These are phyloP conservation scores for Didymella segeticola DNA, from an alignment of 2,329 filamentous ascomycete genomes.

Conservation along the genomic window DNA sequence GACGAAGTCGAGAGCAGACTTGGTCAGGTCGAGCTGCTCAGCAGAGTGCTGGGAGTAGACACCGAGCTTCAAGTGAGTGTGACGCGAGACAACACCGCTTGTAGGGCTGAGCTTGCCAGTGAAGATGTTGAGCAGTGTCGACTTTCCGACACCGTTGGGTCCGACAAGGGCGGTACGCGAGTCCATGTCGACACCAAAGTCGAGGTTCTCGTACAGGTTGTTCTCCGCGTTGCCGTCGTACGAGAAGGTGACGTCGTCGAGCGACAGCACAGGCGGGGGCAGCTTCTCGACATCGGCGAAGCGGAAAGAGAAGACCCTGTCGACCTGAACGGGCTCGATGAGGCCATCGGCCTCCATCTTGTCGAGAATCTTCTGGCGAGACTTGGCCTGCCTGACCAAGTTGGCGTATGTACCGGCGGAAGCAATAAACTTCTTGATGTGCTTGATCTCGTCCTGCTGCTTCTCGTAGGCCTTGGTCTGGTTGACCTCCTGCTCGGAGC, in stretches of 20 bases:
- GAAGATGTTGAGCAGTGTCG: slow-evolving; percentile 93
- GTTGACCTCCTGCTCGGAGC: slow-evolving; percentile 92
- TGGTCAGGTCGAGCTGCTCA: slow-evolving; percentile 97
- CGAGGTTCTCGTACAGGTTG: slow-evolving; percentile 94
- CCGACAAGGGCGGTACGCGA: slow-evolving; percentile 95
- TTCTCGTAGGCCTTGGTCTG: slow-evolving; percentile 99
- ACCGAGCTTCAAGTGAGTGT: slow-evolving; percentile 98
- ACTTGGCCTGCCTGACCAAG: slow-evolving; percentile 98
- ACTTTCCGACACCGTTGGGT: slow-evolving; percentile 99
- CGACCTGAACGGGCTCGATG: slow-evolving; percentile 85
- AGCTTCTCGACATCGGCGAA: slow-evolving; percentile 99
- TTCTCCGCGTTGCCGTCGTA: slow-evolving; percentile 91
- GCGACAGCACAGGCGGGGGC: slow-evolving; percentile 94
- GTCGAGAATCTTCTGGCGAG: slow-evolving; percentile 98
- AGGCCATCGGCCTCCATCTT: slow-evolving; percentile 99
- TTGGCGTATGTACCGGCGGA: slow-evolving; percentile 99
- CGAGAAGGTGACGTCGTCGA: slow-evolving; percentile 97
- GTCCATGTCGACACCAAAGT: slow-evolving; percentile 99
- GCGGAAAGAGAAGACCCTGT: slow-evolving; percentile 94
- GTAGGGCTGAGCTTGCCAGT: slow-evolving; percentile 92
- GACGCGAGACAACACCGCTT: slow-evolving; percentile 79
- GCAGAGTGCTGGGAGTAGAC: slow-evolving; percentile 98
- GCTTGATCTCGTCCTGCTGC: slow-evolving; percentile 97
- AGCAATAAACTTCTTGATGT: slow-evolving; percentile 99
- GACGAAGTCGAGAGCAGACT: slow-evolving; percentile 96